A percentile compares a stretch with the other conserved stretches of the same genome.
Evolutionary conservation across 352 stramenopile species (phyloP).

Genomic region (Phytopythium ostracodes): DNA sequence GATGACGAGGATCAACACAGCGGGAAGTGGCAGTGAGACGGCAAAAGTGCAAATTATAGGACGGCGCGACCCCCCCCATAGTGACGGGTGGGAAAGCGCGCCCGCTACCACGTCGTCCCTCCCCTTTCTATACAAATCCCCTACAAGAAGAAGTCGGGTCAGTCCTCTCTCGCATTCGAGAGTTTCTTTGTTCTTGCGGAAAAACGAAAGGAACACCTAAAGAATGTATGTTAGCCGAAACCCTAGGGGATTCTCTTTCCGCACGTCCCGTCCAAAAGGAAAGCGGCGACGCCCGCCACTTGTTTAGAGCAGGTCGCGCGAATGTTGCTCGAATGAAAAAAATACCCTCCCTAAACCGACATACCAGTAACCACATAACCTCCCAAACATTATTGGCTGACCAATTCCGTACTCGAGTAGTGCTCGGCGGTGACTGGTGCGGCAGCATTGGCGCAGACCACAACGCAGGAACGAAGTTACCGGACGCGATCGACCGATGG

Average conservation of each 20-base stretch:
- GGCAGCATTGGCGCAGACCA: conserved; percentile 1
- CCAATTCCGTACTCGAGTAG: too few species aligned
- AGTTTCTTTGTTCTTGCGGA: not conserved
- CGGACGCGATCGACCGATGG: conserved; percentile 22
- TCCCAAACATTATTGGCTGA: conserved; percentile 1
- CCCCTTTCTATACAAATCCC: not conserved
- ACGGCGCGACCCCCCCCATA: not conserved
- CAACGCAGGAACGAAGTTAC: not conserved
- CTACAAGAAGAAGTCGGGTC: not conserved
- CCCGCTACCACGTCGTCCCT: not conserved
- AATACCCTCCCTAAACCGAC: not conserved
- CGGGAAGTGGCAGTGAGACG: not conserved
- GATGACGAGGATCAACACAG: too few species aligned
- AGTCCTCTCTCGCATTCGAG: not conserved
- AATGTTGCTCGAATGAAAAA: not conserved
- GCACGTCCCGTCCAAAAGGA: not conserved
- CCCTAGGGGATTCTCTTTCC: not conserved
- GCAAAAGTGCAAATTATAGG: conserved; percentile 4
- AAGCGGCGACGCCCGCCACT: not conserved
- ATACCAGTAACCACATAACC: not conserved
- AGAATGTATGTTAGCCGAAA: not conserved
- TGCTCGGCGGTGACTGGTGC: too few species aligned
- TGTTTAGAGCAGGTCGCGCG: not conserved
- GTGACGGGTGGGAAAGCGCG: not conserved
- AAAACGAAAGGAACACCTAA: not conserved